These are phyloP conservation scores for Boletus vermiculosoides DNA, from an alignment of 768 basidiomycete genomes.

Conservation along the genomic window DNA sequence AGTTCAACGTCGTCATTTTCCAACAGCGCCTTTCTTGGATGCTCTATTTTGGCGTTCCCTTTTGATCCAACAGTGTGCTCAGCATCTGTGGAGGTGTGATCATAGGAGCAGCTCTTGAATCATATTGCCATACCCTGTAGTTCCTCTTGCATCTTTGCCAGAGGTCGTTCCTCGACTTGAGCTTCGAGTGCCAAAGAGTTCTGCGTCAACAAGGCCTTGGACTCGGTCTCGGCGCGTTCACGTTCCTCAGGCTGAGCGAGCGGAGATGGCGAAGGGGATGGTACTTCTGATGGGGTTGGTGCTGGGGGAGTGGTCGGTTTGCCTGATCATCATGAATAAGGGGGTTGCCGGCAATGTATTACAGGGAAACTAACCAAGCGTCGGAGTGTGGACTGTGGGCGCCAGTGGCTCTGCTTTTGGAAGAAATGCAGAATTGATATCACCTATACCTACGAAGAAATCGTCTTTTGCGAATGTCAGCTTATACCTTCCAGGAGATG, in stretches of 20 bases:
- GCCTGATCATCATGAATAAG: conserved; percentile 21
- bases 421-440: conserved; percentile 94
- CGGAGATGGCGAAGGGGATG: conserved; percentile 13
- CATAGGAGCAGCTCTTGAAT: neutral
- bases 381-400: conserved; percentile 24
- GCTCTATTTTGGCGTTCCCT: conserved; percentile 39
- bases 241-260: conserved; percentile 35
- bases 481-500: neutral
- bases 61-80: conserved; percentile 17
- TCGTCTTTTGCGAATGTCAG: conserved; percentile 59
- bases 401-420: conserved; percentile 65
- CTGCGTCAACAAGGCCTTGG: conserved; percentile 60
- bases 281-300: conserved; percentile 17
- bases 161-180: conserved; percentile 80
- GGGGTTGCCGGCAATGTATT: neutral
- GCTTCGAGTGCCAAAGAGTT: conserved; percentile 79
- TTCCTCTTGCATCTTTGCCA: conserved; percentile 86
- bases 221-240: conserved; percentile 44
- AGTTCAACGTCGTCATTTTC: conserved; percentile 89
- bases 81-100: conserved; percentile 10
- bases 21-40: conserved; percentile 69
- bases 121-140: conserved; percentile 48
- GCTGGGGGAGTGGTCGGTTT: conserved; percentile 14
- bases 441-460: conserved; percentile 97
- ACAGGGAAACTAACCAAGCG: conserved; percentile 20